Evolutionary conservation across 2,329 filamentous ascomycete genomes (phyloP).

Genomic region (Fusarium transvaalense): DNA sequence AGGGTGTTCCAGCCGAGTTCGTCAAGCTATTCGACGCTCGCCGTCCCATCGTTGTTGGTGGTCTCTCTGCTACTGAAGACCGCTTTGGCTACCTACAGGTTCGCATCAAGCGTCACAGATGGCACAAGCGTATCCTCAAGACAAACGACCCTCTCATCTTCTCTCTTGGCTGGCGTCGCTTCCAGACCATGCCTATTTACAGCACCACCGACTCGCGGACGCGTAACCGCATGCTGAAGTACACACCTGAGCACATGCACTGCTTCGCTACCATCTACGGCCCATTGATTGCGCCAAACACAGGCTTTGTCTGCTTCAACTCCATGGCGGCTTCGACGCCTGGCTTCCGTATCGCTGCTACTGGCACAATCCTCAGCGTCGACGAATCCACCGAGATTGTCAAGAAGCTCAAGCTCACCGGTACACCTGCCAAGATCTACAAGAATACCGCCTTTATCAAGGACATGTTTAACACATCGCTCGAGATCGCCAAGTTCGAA

Average conservation of each 20-base stretch:
- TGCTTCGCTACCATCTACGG: constrained; percentile 97
- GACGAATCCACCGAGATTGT: constrained; percentile 98
- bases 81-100: constrained; percentile 96
- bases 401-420: constrained; percentile 98
- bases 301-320: constrained; percentile 94
- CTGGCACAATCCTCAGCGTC: constrained; percentile 91
- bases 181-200: constrained; percentile 93
- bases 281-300: constrained; percentile 93
- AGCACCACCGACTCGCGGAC: constrained; percentile 94
- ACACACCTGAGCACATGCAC: constrained; percentile 99
- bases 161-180: constrained; percentile 94
- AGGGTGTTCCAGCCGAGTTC: constrained; percentile 92
- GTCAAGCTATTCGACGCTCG: constrained; percentile 83
- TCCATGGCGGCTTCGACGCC: constrained; percentile 86
- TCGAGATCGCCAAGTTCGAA: constrained; percentile 99
- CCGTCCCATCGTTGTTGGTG: constrained; percentile 88
- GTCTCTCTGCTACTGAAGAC: constrained; percentile 93
- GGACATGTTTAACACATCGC: constrained; percentile 93
- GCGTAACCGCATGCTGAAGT: constrained; percentile 97
- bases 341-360: constrained; percentile 94
- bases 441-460: constrained; percentile 99
- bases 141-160: constrained; percentile 98
- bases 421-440: constrained; percentile 96
- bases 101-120: constrained; percentile 95
- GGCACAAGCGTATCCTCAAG: constrained; percentile 99